Evolutionary conservation across 1,139 yeast genomes (phyloP).

Genomic region (Tardiomyces digboiensis): DNA sequence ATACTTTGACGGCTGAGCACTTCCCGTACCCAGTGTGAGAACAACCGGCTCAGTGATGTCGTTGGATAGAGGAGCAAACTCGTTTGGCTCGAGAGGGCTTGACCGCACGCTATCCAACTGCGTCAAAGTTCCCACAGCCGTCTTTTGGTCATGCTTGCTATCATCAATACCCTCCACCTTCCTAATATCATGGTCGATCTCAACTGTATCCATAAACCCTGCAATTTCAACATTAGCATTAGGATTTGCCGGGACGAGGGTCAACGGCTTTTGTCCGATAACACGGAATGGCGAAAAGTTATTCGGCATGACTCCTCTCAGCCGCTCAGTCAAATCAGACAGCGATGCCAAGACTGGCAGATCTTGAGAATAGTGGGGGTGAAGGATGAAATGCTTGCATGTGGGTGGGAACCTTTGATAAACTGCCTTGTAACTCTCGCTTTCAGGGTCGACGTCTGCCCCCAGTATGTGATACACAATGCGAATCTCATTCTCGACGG

Average conservation of each 20-base stretch:
- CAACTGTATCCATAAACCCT: not conserved
- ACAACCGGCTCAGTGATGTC: conserved; percentile 40
- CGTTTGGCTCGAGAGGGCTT: too few relatives aligned
- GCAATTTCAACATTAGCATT: not conserved
- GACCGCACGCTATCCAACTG: too few relatives aligned
- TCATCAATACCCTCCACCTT: not conserved
- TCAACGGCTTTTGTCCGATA: too few relatives aligned
- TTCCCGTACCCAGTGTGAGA: conserved; percentile 86
- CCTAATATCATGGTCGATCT: not conserved
- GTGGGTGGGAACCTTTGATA: conserved; percentile 32
- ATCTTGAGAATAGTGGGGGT: conserved; percentile 52
- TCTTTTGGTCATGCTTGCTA: too few relatives aligned
- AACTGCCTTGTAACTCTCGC: conserved; percentile 31
- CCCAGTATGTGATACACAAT: conserved; percentile 72
- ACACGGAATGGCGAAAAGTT: conserved; percentile 43
- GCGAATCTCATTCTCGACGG: conserved; percentile 22
- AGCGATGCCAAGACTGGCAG: conserved; percentile 49
- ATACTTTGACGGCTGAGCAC: conserved; percentile 78
- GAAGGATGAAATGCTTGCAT: conserved; percentile 61
- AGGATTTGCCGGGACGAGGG: too few relatives aligned
- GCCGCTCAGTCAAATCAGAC: conserved; percentile 42
- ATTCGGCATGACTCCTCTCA: conserved; percentile 45
- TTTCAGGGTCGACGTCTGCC: conserved; percentile 43
- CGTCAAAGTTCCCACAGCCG: too few relatives aligned
- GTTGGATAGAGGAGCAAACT: not conserved